Percentiles rank a stretch among this genome's conserved stretches.
These are phyloP conservation scores for Meyerozyma elateridarum DNA, from an alignment of 1,139 yeast genomes.

Conservation along the genomic window DNA sequence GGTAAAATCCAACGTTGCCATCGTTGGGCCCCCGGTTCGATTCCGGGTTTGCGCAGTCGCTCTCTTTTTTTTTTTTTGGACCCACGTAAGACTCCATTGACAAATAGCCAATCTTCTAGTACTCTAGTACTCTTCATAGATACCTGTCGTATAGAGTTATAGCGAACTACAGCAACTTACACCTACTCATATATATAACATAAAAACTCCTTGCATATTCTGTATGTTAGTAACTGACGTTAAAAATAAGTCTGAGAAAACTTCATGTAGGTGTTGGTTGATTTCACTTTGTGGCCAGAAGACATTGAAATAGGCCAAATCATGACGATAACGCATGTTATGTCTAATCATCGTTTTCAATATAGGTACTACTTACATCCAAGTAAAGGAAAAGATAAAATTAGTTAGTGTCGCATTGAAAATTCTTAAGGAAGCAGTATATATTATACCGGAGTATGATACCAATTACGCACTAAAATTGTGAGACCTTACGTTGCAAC, in stretches of 20 bases:
- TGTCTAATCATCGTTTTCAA: slow-evolving; percentile 4
- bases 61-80: slow-evolving; percentile 11
- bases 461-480: slow-evolving; percentile 1
- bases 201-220: background rate
- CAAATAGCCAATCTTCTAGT: background rate
- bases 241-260: background rate
- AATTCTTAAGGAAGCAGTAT: slow-evolving; percentile 1
- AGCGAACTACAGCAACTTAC: background rate
- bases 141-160: too few species aligned
- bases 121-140: background rate
- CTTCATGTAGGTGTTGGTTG: slow-evolving; percentile 5
- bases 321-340: slow-evolving; percentile 6
- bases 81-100: background rate
- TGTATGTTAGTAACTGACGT: slow-evolving; percentile 3
- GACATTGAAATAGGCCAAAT: slow-evolving; percentile 3
- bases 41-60: slow-evolving; percentile 24
- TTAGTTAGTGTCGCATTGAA: too few species aligned
- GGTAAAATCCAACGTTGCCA: slow-evolving; percentile 24
- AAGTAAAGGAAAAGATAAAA: background rate
- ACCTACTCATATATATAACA: background rate
- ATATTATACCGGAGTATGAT: background rate
- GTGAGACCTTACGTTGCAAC: slow-evolving; percentile 2
- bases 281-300: slow-evolving; percentile 3
- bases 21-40: slow-evolving; percentile 24
- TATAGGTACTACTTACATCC: slow-evolving; percentile 4